Conservation (phyloP, 371 early-diverging fungal genomes). For the Fennellomyces sp. region DNA sequence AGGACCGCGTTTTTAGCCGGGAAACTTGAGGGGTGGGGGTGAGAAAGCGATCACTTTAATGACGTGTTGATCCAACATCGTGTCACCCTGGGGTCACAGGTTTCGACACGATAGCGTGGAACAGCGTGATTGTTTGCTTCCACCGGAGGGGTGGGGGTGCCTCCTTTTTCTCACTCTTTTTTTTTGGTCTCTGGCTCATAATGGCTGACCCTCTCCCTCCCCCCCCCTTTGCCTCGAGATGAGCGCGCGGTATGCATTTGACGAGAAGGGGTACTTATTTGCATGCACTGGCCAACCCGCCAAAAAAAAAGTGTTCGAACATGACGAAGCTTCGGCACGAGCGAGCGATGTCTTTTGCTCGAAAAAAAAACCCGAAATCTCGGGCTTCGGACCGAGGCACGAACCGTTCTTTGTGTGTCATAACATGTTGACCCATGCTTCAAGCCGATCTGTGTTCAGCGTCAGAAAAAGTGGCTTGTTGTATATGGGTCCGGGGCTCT, state of each 20-base stretch:
- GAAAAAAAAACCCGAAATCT: background rate
- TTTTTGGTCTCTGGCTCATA: no score
- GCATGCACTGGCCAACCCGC: conserved; percentile 16
- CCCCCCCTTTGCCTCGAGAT: no score
- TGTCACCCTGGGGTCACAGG: background rate
- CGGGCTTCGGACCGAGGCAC: background rate
- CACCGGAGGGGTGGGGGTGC: no score
- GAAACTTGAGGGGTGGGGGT: background rate
- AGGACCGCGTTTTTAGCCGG: background rate
- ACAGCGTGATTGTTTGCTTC: conserved; percentile 3
- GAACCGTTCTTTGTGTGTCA: no score
- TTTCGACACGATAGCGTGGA: conserved; percentile 7
- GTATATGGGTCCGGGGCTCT: no score
- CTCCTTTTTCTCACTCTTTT: no score
- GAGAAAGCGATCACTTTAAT: conserved; percentile 1
- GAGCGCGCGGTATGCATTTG: background rate
- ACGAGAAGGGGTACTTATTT: background rate
- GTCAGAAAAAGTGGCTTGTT: background rate
- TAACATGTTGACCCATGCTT: background rate
- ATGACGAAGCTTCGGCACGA: background rate
- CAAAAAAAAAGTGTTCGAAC: conserved; percentile 9
- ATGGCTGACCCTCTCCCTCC: no score
- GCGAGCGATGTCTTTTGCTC: background rate
- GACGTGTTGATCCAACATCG: background rate
- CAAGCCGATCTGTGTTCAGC: background rate